A percentile compares a stretch with the other conserved stretches of the same genome.
phyloP scores from a whole-genome alignment of 2,329 filamentous ascomycete genomes.

The Emergomyces pasteurianus region DNA sequence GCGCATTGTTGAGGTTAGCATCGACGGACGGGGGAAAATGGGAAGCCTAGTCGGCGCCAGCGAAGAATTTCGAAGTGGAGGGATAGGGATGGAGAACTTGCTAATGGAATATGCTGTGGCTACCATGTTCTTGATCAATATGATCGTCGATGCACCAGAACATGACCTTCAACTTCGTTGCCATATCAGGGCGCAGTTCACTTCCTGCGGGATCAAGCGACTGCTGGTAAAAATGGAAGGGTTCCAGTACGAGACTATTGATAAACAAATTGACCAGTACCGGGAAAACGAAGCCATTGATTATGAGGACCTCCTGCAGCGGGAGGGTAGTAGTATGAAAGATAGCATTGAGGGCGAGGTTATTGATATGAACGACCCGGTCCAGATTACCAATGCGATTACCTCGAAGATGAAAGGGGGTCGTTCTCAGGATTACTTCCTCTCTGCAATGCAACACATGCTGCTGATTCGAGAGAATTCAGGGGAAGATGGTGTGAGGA shows the following conservation, averaged over 20 bases:
- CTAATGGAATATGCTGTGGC: constrained; percentile 98
- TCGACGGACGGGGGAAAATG: constrained; percentile 97
- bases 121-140: constrained; percentile 89
- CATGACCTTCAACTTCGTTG: constrained; percentile 80
- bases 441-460: constrained; percentile 89
- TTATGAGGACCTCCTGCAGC: constrained; percentile 92
- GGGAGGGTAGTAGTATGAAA: constrained; percentile 80
- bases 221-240: constrained; percentile 94
- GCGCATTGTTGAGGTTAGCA: constrained; percentile 92
- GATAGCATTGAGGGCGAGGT: constrained; percentile 75
- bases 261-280: constrained; percentile 95
- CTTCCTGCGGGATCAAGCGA: constrained; percentile 86
- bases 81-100: constrained; percentile 96
- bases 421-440: constrained; percentile 85
- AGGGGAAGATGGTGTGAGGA: constrained; percentile 77
- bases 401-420: constrained; percentile 71
- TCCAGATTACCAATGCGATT: constrained; percentile 90
- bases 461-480: constrained; percentile 85
- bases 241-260: constrained; percentile 95
- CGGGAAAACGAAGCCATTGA: constrained; percentile 91
- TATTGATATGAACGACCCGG: constrained; percentile 84
- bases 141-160: constrained; percentile 85
- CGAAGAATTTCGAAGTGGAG: constrained; percentile 88
- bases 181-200: constrained; percentile 92
- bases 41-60: constrained; percentile 93